phyloP scores from a whole-genome alignment of 2,329 filamentous ascomycete genomes.

The Clarireedia monteithiana region DNA sequence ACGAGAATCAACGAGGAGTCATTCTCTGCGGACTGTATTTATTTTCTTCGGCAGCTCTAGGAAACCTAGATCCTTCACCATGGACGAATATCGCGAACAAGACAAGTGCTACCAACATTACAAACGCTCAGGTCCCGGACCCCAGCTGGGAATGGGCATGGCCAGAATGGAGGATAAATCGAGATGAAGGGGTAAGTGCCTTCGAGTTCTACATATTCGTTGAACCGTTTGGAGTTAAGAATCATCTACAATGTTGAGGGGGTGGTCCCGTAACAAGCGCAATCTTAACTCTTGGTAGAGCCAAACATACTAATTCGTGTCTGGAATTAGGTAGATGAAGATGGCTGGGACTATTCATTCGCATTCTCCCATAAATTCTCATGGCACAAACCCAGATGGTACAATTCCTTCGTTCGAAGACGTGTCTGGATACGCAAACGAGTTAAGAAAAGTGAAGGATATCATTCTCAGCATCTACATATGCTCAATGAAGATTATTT shows the following conservation, averaged over 20 bases:
- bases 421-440: slow-evolving; percentile 82
- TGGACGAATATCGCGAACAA: slow-evolving; percentile 72
- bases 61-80: slow-evolving; percentile 74
- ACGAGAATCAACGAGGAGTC: slow-evolving; percentile 88
- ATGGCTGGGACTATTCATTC: slow-evolving; percentile 95
- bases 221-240: neutral
- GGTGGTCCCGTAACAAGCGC: too few relatives aligned
- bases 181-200: slow-evolving; percentile 61
- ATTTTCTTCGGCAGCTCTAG: slow-evolving; percentile 81
- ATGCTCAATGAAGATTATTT: slow-evolving; percentile 75
- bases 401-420: slow-evolving; percentile 87
- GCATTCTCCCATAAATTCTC: slow-evolving; percentile 66
- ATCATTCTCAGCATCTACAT: slow-evolving; percentile 44
- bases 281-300: too few relatives aligned
- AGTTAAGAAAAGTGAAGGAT: slow-evolving; percentile 48
- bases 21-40: slow-evolving; percentile 84
- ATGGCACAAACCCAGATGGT: slow-evolving; percentile 91
- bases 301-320: neutral
- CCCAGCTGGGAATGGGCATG: slow-evolving; percentile 89
- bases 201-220: neutral
- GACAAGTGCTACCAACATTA: slow-evolving; percentile 57
- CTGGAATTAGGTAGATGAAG: slow-evolving; percentile 50
- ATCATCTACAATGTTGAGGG: too few relatives aligned
- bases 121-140: slow-evolving; percentile 86
- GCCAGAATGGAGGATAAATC: slow-evolving; percentile 55